Percentiles rank a stretch among this genome's conserved stretches.
Conservation (phyloP, 2,329 filamentous ascomycete genomes). For the Berkeleyomyces basicola region DNA sequence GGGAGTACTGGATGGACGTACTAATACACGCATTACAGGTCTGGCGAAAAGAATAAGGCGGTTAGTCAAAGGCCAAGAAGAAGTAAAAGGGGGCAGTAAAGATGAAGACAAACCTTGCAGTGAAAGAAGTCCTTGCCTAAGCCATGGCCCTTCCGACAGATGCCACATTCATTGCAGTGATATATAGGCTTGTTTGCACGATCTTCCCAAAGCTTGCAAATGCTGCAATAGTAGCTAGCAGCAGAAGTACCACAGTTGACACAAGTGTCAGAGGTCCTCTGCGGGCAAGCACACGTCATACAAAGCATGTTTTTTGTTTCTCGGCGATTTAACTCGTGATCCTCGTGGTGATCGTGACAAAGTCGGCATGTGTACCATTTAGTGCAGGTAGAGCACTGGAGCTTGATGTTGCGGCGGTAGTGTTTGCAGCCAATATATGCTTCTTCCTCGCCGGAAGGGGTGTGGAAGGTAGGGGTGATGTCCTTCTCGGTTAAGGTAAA, state of each 20-base stretch:
- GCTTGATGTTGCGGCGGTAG: slow-evolving; percentile 88
- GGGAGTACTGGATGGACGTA: slow-evolving; percentile 66
- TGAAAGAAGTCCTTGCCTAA: slow-evolving; percentile 95
- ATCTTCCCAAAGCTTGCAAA: slow-evolving; percentile 96
- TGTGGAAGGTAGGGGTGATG: slow-evolving; percentile 45
- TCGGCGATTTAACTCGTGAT: slow-evolving; percentile 61
- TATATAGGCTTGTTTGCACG: slow-evolving; percentile 83
- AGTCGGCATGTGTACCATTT: slow-evolving; percentile 92
- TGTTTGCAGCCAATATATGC: slow-evolving; percentile 61
- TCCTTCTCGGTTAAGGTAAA: slow-evolving; percentile 43
- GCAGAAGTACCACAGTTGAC: slow-evolving; percentile 57
- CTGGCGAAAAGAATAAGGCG: slow-evolving; percentile 23
- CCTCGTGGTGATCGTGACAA: slow-evolving; percentile 74
- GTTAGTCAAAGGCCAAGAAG: slow-evolving; percentile 13
- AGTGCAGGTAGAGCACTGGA: slow-evolving; percentile 80
- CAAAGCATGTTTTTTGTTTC: slow-evolving; percentile 93
- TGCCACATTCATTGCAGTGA: slow-evolving; percentile 89
- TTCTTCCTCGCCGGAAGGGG: slow-evolving; percentile 30
- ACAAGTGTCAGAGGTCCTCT: slow-evolving; percentile 66
- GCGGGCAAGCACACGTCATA: slow-evolving; percentile 81
- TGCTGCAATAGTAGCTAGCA: slow-evolving; percentile 81
- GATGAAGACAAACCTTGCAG: slow-evolving; percentile 56
- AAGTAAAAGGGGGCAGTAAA: not conserved
- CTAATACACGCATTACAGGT: slow-evolving; percentile 89
- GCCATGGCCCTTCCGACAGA: slow-evolving; percentile 79